Percentiles rank a stretch among this genome's conserved stretches.
Evolutionary conservation across 768 basidiomycete species (phyloP).

Genomic region (Lactifluus echinatus): DNA sequence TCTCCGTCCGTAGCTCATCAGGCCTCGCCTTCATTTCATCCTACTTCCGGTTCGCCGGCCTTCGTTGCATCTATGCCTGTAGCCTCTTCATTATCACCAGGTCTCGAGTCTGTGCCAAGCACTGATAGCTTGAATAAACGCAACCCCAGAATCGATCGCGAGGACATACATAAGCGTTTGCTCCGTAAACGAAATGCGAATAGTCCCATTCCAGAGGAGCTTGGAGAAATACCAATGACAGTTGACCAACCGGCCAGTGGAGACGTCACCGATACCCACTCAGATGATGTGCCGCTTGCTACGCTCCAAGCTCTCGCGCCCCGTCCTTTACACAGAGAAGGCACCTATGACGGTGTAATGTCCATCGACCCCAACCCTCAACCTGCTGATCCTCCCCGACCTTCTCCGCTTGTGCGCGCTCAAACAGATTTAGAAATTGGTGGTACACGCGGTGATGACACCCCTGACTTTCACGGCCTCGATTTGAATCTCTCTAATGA

Average conservation of each 20-base stretch:
- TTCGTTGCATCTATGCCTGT: conserved; percentile 14
- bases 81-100: conserved; percentile 14
- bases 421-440: conserved; percentile 20
- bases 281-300: neutral
- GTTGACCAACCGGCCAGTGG: neutral
- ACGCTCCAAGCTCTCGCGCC: neutral
- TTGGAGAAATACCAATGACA: neutral
- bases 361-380: conserved; percentile 28
- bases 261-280: neutral
- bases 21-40: conserved; percentile 11
- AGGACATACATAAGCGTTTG: conserved; percentile 44
- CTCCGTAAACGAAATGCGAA: conserved; percentile 37
- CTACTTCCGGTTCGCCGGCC: conserved; percentile 12
- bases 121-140: conserved; percentile 23
- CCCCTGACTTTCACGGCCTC: conserved; percentile 21
- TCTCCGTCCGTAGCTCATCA: neutral
- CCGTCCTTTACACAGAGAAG: conserved; percentile 12
- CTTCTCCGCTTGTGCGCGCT: conserved; percentile 22
- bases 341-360: conserved; percentile 29
- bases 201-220: conserved; percentile 29
- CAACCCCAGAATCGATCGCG: conserved; percentile 43
- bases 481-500: conserved; percentile 19
- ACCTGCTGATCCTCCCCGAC: conserved; percentile 29
- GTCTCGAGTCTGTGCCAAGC: conserved; percentile 16
- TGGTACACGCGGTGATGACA: conserved; percentile 6